Evolutionary conservation across 1,139 yeast genomes (phyloP).

Genomic region (Geotrichum aggregatum): DNA sequence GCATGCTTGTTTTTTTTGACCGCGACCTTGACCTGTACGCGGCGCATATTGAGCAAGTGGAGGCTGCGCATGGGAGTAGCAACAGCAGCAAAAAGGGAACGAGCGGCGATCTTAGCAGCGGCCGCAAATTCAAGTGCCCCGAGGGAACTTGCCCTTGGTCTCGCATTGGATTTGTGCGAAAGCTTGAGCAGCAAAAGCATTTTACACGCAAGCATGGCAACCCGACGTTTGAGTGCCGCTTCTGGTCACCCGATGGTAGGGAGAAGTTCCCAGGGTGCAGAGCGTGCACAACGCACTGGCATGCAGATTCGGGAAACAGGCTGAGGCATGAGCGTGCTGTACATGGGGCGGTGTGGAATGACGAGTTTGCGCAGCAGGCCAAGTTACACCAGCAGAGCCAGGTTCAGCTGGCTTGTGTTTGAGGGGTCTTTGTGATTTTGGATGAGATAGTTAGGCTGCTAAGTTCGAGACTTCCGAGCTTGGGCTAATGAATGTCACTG

Average conservation of each 20-base stretch:
- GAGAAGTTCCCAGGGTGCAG: slow-evolving; percentile 32
- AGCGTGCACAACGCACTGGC: slow-evolving; percentile 34
- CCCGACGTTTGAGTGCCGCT: slow-evolving; percentile 34
- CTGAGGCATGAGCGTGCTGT: slow-evolving; percentile 34
- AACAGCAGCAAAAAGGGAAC: neutral
- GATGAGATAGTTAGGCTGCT: too few species aligned
- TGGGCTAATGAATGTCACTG: too few species aligned
- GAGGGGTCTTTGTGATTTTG: too few species aligned
- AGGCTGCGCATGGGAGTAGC: slow-evolving; percentile 22
- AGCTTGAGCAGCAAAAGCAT: slow-evolving; percentile 18
- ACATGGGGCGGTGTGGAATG: slow-evolving; percentile 26
- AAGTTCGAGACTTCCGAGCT: too few species aligned
- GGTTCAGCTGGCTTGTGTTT: too few species aligned
- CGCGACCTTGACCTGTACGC: slow-evolving; percentile 30
- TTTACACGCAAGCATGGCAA: slow-evolving; percentile 32
- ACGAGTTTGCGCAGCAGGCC: slow-evolving; percentile 1
- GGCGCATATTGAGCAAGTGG: slow-evolving; percentile 28
- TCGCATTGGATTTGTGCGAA: slow-evolving; percentile 23
- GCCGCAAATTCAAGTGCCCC: slow-evolving; percentile 33
- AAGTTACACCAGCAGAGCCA: neutral
- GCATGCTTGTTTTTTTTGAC: slow-evolving; percentile 28
- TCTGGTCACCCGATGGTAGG: slow-evolving; percentile 30
- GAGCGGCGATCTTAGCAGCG: slow-evolving; percentile 18
- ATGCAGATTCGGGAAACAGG: slow-evolving; percentile 34
- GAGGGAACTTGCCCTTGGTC: slow-evolving; percentile 32